Percentiles rank a stretch among this genome's conserved stretches.
These are phyloP conservation scores for Hypoxylon sp. DNA, from an alignment of 2,329 filamentous ascomycete genomes.

Conservation along the genomic window DNA sequence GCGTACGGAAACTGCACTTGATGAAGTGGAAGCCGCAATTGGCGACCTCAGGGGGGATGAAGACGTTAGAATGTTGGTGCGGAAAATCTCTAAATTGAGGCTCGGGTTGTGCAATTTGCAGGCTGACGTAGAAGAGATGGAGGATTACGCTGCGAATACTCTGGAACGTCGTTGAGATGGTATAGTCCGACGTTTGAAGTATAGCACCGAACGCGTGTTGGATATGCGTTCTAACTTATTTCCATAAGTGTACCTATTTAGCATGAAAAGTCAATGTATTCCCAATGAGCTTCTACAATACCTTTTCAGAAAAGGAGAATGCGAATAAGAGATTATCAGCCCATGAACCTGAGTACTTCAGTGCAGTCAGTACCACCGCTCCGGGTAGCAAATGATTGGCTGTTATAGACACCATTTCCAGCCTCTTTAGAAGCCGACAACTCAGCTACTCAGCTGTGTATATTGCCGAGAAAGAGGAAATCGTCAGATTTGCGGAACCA, in stretches of 20 bases:
- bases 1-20: background rate
- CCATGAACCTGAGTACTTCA: background rate
- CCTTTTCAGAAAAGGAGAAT: background rate
- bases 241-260: background rate
- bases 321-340: background rate
- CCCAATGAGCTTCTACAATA: background rate
- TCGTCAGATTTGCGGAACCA: background rate
- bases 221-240: background rate
- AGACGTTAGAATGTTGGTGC: background rate
- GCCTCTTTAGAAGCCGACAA: background rate
- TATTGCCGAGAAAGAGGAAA: slow-evolving; percentile 25
- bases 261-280: background rate
- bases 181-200: background rate
- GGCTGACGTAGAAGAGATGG: slow-evolving; percentile 9
- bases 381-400: background rate
- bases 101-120: slow-evolving; percentile 6
- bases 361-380: background rate
- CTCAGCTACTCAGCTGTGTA: slow-evolving; percentile 20
- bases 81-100: background rate
- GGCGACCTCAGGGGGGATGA: background rate
- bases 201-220: background rate
- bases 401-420: background rate
- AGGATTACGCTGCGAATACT: background rate
- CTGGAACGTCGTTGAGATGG: background rate
- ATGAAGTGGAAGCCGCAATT: slow-evolving; percentile 6